Percentiles rank a stretch among this genome's conserved stretches.
Conservation (phyloP, 768 basidiomycete species). For the Boletus patriciae region DNA sequence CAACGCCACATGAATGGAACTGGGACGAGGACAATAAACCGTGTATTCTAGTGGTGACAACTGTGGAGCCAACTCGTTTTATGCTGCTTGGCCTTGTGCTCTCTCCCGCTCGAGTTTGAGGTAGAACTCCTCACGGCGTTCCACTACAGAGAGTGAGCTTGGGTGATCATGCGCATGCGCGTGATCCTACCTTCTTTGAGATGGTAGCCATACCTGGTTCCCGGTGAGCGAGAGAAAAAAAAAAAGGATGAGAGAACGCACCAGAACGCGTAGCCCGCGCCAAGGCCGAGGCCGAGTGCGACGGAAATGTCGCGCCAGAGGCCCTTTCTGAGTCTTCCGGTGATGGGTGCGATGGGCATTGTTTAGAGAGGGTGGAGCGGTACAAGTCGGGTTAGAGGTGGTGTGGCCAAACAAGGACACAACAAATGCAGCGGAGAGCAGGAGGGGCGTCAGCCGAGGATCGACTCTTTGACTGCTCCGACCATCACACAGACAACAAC, state of each 20-base stretch:
- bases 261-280: slow-evolving; percentile 82
- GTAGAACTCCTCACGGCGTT: slow-evolving; percentile 83
- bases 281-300: slow-evolving; percentile 73
- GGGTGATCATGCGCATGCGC: slow-evolving; percentile 1
- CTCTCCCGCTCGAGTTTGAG: slow-evolving; percentile 73
- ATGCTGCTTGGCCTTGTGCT: slow-evolving; percentile 20
- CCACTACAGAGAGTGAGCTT: slow-evolving; percentile 51
- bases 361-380: slow-evolving; percentile 25
- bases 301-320: slow-evolving; percentile 83
- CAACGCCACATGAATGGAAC: slow-evolving; percentile 19
- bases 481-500: slow-evolving; percentile 14
- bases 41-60: slow-evolving; percentile 19
- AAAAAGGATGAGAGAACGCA: slow-evolving; percentile 40
- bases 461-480: slow-evolving; percentile 18
- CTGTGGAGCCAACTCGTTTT: not conserved
- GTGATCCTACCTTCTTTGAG: slow-evolving; percentile 63
- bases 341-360: slow-evolving; percentile 90
- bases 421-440: slow-evolving; percentile 26
- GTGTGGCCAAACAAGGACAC: slow-evolving; percentile 32
- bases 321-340: slow-evolving; percentile 90
- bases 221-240: slow-evolving; percentile 28
- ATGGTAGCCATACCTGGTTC: slow-evolving; percentile 76
- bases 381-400: slow-evolving; percentile 26
- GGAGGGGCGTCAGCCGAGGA: slow-evolving; percentile 20
- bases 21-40: slow-evolving; percentile 1